Evolutionary conservation across 2,329 filamentous ascomycete species (phyloP).

Genomic region (Ascosphaera apis): DNA sequence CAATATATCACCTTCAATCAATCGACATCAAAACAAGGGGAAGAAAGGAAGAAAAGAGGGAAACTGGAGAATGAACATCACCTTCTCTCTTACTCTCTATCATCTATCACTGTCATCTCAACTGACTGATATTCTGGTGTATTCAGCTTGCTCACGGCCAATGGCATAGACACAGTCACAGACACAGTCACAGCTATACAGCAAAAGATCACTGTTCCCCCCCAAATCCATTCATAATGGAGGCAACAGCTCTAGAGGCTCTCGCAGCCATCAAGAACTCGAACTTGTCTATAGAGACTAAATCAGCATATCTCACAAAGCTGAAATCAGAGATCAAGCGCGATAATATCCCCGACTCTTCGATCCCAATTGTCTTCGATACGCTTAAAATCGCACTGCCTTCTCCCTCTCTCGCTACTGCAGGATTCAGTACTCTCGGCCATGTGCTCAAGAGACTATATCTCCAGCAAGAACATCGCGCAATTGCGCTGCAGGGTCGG

Average conservation of each 20-base stretch:
- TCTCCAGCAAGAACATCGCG: constrained; percentile 56
- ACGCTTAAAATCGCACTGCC: constrained; percentile 51
- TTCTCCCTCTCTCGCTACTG: constrained; percentile 52
- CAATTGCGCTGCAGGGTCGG: constrained; percentile 44
- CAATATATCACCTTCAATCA: too few species aligned
- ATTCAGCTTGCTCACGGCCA: too few species aligned
- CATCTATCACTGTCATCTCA: too few species aligned
- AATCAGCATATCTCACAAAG: constrained; percentile 45
- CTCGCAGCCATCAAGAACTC: constrained; percentile 33
- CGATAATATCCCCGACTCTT: constrained; percentile 56
- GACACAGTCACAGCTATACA: too few species aligned
- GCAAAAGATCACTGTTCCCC: too few species aligned
- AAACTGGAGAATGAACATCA: too few species aligned
- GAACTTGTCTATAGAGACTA: constrained; percentile 45
- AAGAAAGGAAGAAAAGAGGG: too few species aligned
- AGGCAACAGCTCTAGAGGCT: constrained; percentile 31
- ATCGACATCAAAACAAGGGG: too few species aligned
- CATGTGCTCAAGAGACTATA: constrained; percentile 70
- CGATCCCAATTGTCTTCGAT: constrained; percentile 56
- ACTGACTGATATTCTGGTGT: too few species aligned
- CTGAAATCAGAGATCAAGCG: constrained; percentile 84
- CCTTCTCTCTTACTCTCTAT: too few species aligned
- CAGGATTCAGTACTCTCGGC: constrained; percentile 68
- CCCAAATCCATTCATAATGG: constrained; percentile 22
- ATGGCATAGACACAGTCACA: too few species aligned